phyloP scores from a whole-genome alignment of 345 rosid genomes.

The Citrus unshiu region DNA sequence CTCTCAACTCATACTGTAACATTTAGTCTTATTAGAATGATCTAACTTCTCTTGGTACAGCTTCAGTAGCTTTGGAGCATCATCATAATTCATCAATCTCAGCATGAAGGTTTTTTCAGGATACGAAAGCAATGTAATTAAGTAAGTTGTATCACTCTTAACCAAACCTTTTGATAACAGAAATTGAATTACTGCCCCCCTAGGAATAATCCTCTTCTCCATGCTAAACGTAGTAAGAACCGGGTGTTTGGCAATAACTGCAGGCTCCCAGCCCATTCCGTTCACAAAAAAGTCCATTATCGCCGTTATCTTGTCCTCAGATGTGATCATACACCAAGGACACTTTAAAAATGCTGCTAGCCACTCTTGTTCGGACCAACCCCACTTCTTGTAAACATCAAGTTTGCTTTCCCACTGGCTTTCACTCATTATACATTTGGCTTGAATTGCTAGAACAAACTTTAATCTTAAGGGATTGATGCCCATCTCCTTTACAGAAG shows the following conservation, averaged over 20 bases:
- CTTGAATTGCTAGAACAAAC: slow-evolving; percentile 19
- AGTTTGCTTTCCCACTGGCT: slow-evolving; percentile 23
- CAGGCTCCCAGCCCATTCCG: slow-evolving; percentile 9
- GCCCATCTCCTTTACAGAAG: slow-evolving; percentile 24
- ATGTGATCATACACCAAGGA: neutral
- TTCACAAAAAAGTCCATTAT: slow-evolving; percentile 20
- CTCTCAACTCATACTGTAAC: neutral
- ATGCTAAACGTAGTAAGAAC: neutral
- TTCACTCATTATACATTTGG: neutral
- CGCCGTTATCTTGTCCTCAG: slow-evolving; percentile 3
- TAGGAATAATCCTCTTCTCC: slow-evolving; percentile 32
- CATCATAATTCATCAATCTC: slow-evolving; percentile 15
- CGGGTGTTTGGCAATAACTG: neutral
- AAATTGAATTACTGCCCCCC: slow-evolving; percentile 21
- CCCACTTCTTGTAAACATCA: slow-evolving; percentile 23
- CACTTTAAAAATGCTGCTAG: slow-evolving; percentile 2
- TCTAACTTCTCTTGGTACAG: slow-evolving; percentile 6
- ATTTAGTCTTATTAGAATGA: neutral
- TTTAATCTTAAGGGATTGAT: slow-evolving; percentile 3
- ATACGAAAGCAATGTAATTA: neutral
- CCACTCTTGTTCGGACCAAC: slow-evolving; percentile 25
- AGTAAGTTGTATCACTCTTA: neutral
- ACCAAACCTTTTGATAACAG: slow-evolving; percentile 25
- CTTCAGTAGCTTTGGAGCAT: slow-evolving; percentile 14
- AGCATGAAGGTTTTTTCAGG: slow-evolving; percentile 14